A percentile compares a stretch with the other conserved stretches of the same genome.
phyloP scores from a whole-genome alignment of 176 grass and related monocot species.

The Oryza nivara region DNA sequence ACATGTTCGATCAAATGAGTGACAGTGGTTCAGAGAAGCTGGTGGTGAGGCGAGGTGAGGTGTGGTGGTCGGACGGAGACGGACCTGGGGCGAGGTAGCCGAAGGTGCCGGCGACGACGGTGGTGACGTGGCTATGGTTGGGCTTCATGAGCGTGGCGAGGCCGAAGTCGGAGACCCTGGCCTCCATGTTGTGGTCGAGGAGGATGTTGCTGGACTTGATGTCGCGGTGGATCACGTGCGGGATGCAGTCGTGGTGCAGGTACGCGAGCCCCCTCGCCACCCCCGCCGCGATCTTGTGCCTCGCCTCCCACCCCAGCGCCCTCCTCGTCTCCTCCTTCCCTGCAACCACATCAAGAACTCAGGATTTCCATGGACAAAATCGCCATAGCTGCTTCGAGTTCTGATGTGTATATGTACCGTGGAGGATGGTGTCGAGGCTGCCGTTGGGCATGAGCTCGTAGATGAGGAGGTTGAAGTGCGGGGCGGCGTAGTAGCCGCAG shows the following conservation, averaged over 20 bases:
- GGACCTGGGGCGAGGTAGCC: constrained; percentile 82
- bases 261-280: constrained; percentile 68
- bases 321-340: constrained; percentile 41
- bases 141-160: constrained; percentile 71
- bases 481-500: constrained; percentile 69
- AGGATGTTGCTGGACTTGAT: constrained; percentile 95
- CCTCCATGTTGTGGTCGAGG: constrained; percentile 74
- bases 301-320: constrained; percentile 52
- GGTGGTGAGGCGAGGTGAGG: no score
- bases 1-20: neutral
- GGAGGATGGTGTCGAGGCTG: constrained; percentile 68
- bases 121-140: constrained; percentile 71
- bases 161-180: constrained; percentile 80
- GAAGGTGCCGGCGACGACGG: constrained; percentile 74
- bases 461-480: constrained; percentile 82
- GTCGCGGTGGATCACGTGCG: constrained; percentile 79
- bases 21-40: no score
- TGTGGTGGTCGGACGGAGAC: neutral
- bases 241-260: constrained; percentile 85
- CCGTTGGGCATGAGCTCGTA: constrained; percentile 91
- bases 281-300: constrained; percentile 59
- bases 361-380: no score
- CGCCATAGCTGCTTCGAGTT: no score
- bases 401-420: constrained; percentile 8
- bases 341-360: neutral